Evolutionary conservation across 163 green algal species (phyloP), one percentile per base, ranked within the genome.

Genomic region (Botryococcus braunii): DNA sequence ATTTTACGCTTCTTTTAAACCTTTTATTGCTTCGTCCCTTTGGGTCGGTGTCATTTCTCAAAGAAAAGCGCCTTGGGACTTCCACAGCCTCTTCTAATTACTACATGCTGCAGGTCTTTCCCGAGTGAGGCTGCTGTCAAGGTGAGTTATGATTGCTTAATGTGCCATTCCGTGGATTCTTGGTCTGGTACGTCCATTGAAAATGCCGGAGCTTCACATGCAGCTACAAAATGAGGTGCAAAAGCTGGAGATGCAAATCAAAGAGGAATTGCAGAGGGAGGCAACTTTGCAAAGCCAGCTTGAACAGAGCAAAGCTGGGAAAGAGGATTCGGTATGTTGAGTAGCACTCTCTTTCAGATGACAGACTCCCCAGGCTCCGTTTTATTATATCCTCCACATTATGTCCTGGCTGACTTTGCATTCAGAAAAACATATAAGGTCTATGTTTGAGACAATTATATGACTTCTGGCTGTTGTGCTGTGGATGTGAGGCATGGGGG

Each of bases 51-150:
- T n/a, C n/a, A n/a, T 27, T 7, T 32, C 65, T 37, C 34, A 47
- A 64, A 7, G 7, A 31, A 47, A 49, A 2, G 27, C 5, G 13
- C 39, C 31, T 38, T 38, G 59, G 23, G n/a, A 52, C 25, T 29
- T 34, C 29, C 63, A 76, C 6, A 41, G 35, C 66, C 29, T 32
- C 50, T 36, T 35, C 68, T 58, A n/a, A 17, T 34, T 34, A 68
- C 8, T 0, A 5, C 48, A 46, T 66, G 34, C 31, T 64, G 61
- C 63, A 81, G 75, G 80, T 77, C 76, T 0, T 95, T 96, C 68
- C 87, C 87, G 0, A 83, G 81, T 21, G 89, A 96, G 57, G 74
- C 79, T 3, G 83, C 83, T 6, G 85, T 90, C 34, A 91, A 90
- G 83, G 82, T 85, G 52, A 36, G 56, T 23, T 65, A 41, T 21